A percentile compares a stretch with the other conserved stretches of the same genome.
phyloP scores from a whole-genome alignment of 768 basidiomycete species.

The Termitomyces sp. region DNA sequence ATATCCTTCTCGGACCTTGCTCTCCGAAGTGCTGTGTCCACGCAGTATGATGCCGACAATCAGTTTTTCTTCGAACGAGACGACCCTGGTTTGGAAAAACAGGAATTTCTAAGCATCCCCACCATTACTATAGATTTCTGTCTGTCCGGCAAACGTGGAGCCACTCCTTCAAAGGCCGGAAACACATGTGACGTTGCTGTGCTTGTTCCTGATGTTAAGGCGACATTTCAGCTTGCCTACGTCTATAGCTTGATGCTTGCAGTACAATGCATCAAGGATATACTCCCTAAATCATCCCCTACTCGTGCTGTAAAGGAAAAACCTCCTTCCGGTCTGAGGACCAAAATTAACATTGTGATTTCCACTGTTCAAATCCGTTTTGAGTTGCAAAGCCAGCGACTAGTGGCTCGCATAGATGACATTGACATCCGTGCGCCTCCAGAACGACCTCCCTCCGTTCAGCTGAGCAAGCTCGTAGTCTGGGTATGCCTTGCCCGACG shows the following conservation, averaged over 20 bases:
- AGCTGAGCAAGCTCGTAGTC: constrained; percentile 36
- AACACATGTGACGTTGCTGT: constrained; percentile 44
- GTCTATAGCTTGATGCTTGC: constrained; percentile 69
- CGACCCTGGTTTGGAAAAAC: constrained; percentile 33
- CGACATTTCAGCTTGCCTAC: constrained; percentile 55
- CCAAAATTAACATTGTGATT: constrained; percentile 27
- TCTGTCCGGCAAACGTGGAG: constrained; percentile 19
- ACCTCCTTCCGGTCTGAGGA: constrained; percentile 10
- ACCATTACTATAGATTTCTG: constrained; percentile 20
- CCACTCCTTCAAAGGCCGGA: constrained; percentile 12
- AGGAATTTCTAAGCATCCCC: constrained; percentile 41
- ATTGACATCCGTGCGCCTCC: constrained; percentile 21
- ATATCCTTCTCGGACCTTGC: constrained; percentile 41
- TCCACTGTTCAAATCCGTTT: constrained; percentile 43
- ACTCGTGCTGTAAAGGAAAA: constrained; percentile 4
- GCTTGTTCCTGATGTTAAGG: constrained; percentile 46
- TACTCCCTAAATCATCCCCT: constrained; percentile 22
- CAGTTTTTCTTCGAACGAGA: constrained; percentile 52
- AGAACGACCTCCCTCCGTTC: constrained; percentile 24
- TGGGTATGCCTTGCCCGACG: constrained; percentile 51
- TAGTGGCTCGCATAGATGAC: constrained; percentile 39
- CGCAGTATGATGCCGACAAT: constrained; percentile 63
- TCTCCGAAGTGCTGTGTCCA: constrained; percentile 60
- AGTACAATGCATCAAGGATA: constrained; percentile 38
- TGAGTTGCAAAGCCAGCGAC: constrained; percentile 41